These are phyloP conservation scores for Neurospora sp. DNA, from an alignment of 495 filamentous ascomycete species.

Conservation along the genomic window DNA sequence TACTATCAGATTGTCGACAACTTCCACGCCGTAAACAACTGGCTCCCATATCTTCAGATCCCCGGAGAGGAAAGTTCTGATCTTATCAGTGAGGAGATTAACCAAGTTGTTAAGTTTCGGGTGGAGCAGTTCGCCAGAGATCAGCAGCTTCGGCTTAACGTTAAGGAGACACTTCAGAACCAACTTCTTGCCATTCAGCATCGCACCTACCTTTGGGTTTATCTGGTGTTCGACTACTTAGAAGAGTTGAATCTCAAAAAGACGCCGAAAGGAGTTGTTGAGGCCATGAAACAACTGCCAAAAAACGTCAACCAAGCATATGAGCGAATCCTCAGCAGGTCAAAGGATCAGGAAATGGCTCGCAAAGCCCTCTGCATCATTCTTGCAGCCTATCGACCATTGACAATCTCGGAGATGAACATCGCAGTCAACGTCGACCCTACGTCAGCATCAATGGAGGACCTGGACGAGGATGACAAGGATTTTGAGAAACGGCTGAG, in stretches of 20 bases:
- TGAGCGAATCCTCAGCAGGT: conserved; percentile 12
- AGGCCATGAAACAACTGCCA: conserved; percentile 3
- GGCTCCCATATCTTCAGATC: conserved; percentile 19
- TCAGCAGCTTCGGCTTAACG: background rate
- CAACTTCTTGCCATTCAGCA: conserved; percentile 3
- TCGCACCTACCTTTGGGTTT: conserved; percentile 13
- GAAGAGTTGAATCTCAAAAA: conserved; percentile 1
- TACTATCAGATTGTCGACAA: conserved; percentile 1
- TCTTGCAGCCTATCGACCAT: conserved; percentile 9
- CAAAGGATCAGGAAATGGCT: background rate
- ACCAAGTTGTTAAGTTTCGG: background rate
- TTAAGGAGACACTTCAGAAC: background rate
- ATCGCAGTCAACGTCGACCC: conserved; percentile 2
- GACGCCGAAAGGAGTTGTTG: conserved; percentile 6
- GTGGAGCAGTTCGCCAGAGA: background rate
- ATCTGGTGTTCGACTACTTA: conserved; percentile 9
- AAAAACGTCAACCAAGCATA: conserved; percentile 14
- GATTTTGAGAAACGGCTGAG: conserved; percentile 7
- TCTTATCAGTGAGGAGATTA: conserved; percentile 4
- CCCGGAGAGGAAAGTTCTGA: conserved; percentile 26
- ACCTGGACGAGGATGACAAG: conserved; percentile 9
- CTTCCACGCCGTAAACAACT: conserved; percentile 21
- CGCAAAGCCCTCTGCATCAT: conserved; percentile 12
- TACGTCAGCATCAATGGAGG: background rate
- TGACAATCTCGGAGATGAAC: conserved; percentile 9